These are phyloP conservation scores for Fraxinus floribunda DNA, from an alignment of 305 asterid genomes.

Conservation along the genomic window DNA sequence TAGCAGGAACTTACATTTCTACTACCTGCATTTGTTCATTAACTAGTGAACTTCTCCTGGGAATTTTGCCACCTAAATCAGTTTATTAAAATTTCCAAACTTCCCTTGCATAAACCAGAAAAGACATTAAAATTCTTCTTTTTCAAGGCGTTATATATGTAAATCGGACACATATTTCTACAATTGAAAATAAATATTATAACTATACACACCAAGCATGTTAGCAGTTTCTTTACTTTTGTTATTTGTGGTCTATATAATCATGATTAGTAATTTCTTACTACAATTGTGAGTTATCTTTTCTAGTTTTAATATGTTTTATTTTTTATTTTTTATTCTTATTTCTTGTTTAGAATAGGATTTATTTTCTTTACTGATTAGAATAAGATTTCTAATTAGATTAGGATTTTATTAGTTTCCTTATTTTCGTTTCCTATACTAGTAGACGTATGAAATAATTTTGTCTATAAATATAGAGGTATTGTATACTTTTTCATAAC, in stretches of 20 bases:
- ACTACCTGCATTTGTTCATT: not conserved
- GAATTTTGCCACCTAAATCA: not conserved
- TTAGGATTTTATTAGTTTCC: no score
- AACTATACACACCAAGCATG: constrained; percentile 7
- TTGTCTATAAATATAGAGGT: no score
- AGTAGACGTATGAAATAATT: no score
- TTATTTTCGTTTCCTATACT: no score
- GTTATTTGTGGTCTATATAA: constrained; percentile 12
- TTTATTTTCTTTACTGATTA: no score
- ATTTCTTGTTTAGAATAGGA: not conserved
- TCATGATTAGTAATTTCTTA: not conserved
- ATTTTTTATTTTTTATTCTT: no score
- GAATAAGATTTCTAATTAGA: no score
- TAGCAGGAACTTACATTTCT: constrained; percentile 2
- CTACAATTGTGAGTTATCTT: not conserved
- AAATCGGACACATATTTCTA: not conserved
- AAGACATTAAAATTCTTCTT: not conserved
- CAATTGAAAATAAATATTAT: not conserved
- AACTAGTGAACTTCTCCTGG: constrained; percentile 9
- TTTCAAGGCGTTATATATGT: not conserved
- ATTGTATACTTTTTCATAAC: no score
- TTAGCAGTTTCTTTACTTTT: constrained; percentile 15
- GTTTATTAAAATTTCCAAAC: constrained; percentile 3
- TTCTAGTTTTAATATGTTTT: no score
- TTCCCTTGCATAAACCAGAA: not conserved